Base-by-base conservation (phyloP, 2,329 filamentous ascomycete species). In the Phialemonium atrogriseum region DNA sequence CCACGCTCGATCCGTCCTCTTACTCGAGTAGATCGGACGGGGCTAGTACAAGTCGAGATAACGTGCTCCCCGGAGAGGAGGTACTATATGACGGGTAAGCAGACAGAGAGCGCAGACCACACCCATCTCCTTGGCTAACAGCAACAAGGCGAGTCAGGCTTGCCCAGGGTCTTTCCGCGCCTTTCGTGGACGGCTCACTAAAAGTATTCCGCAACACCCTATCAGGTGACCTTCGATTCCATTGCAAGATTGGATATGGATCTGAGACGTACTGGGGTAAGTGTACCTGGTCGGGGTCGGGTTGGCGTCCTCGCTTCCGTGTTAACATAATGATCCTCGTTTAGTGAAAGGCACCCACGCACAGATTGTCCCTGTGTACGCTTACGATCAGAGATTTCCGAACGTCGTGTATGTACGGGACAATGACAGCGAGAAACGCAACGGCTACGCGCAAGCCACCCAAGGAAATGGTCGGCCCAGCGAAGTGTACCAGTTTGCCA, bases 151-250 rank as follows among this genome's bases (percentile, higher is more conserved):
- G 36, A 2, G 43, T 50, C 7, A 46, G 47, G 20, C 46, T 40
- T 30, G 33, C 47, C 8, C 40, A 35, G 15, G 39, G 37, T 1
- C 40, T 49, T 10, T 38, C 29, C 5, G 25, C 40, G 3, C 42
- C 42, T 9, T 51, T 49, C 12, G 33, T 38, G 11, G 40, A 44
- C 9, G 47, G 43, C 3, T 34, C 42, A 14, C 35, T 51, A 7
- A 51, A 50, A 25, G 47, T 50, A n/a, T 51, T 51, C 28, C 39
- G 48, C 2, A 49, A 49, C 20, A 48, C 36, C 1, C 24, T 49
- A 2, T 44, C 42, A 2, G 42, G 45, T 17, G 48, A 49, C 24
- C 31, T 51, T 3, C 29, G 48, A 17, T 51, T 51, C 21, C 39
- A 49, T 26, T 50, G 47, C 30, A 45, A 39, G 23, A 38, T 48